Evolutionary conservation across 371 early-diverging fungal species (phyloP), one percentile per base, ranked within the genome.

Genomic region (Circinella umbellata): DNA sequence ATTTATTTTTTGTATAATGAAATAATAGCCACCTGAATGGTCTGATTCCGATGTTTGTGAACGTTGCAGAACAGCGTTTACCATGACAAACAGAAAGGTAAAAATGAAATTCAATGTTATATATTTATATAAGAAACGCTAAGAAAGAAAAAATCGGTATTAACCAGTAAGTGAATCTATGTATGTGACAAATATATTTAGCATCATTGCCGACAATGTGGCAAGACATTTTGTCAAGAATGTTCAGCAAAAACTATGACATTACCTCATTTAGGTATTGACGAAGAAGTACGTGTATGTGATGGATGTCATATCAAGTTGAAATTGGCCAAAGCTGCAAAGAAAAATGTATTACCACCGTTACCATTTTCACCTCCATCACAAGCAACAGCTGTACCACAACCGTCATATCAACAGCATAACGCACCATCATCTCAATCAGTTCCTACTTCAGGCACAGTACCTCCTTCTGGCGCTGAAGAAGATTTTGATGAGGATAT

Each of bases 171-270:
- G 53, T 6, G 42, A 11, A 42, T 3, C 2, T 27, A 27, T 27
- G 27, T 42, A 57, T 54, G 9, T 54, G n/a, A 15, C 54, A 57
- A 34, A 17, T 51, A 37, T 67, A 4, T 15, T 36, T 66, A 86
- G 86, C 99, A 99, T 79, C 99, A 99, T 76, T 99, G 99, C 71
- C 90, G 99, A 71, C 94, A 95, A 73, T 99, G 99, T 76, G 99
- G 99, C 20, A 83, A 91, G 46, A 95, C 95, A 1, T 98, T 93
- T 68, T 97, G 98, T 82, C 90, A 93, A 36, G 86, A 91, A 62
- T 99, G 99, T 76, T 97, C 97, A 15, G 90, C 93, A 55, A 95
- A 95, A 75, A 90, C 75, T 1, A 79, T 94, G 60, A 79, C 96
- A 3, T 84, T 99, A 38, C 95, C 96, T 5, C 91, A 94, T 68